These are phyloP conservation scores for Penicillium psychrosexuale DNA, from an alignment of 2,329 filamentous ascomycete genomes.

Conservation along the genomic window DNA sequence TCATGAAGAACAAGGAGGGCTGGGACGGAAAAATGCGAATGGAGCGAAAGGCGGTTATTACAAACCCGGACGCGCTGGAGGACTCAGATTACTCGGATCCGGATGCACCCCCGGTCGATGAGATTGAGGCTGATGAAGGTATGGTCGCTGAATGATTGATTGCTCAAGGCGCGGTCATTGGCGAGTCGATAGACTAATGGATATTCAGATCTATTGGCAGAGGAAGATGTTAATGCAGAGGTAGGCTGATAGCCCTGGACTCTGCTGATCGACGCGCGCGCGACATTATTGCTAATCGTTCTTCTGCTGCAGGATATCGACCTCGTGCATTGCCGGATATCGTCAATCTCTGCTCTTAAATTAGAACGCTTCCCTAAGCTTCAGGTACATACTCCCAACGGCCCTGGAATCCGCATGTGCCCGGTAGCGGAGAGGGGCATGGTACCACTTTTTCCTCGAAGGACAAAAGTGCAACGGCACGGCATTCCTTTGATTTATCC, in stretches of 20 bases:
- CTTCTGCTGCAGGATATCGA: constrained; percentile 66
- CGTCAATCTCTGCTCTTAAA: constrained; percentile 71
- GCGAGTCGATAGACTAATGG: constrained; percentile 8
- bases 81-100: constrained; percentile 83
- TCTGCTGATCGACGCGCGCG: not conserved
- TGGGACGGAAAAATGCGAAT: constrained; percentile 54
- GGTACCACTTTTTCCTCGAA: not conserved
- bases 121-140: constrained; percentile 82
- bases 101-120: constrained; percentile 64
- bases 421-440: not conserved
- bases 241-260: constrained; percentile 28
- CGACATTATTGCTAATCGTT: constrained; percentile 14
- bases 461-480: not conserved
- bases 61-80: constrained; percentile 76
- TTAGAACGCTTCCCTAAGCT: constrained; percentile 79
- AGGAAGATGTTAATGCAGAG: constrained; percentile 54
- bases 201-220: constrained; percentile 56
- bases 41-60: constrained; percentile 64
- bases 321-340: constrained; percentile 80
- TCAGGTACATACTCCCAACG: constrained; percentile 44
- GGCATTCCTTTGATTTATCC: not conserved
- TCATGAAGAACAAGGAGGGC: constrained; percentile 44
- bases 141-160: constrained; percentile 3
- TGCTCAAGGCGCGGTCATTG: not conserved
- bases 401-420: not conserved